phyloP scores from a whole-genome alignment of 1,284 basidiomycete species.

The Volvariella surrecta region DNA sequence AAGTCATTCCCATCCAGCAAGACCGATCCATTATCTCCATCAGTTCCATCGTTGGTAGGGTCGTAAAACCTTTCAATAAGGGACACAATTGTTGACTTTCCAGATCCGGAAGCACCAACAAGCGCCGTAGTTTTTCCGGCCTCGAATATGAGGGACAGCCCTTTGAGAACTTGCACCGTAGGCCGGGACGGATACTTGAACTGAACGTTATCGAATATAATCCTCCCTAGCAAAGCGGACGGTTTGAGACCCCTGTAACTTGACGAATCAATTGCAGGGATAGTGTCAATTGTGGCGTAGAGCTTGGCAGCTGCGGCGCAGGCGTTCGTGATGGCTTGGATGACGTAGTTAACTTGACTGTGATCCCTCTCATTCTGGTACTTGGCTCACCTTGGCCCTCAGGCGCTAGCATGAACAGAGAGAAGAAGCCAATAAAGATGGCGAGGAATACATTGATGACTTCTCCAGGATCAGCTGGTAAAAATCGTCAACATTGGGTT shows the following conservation, averaged over 20 bases:
- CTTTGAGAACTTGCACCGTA: conserved; percentile 75
- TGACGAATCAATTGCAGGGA: conserved; percentile 79
- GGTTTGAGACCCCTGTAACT: conserved; percentile 66
- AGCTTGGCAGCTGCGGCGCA: conserved; percentile 89
- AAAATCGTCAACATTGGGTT: conserved; percentile 1
- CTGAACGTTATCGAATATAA: conserved; percentile 68
- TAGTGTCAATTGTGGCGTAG: conserved; percentile 84
- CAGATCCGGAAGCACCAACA: conserved; percentile 86
- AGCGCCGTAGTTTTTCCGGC: conserved; percentile 80
- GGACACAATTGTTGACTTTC: conserved; percentile 76
- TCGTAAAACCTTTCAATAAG: conserved; percentile 89
- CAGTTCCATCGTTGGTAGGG: conserved; percentile 26
- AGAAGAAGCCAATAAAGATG: conserved; percentile 84
- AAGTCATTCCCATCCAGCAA: conserved; percentile 76
- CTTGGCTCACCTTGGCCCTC: conserved; percentile 62
- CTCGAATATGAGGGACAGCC: conserved; percentile 56
- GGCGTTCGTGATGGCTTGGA: conserved; percentile 66
- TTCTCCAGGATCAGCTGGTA: conserved; percentile 50
- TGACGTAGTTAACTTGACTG: conserved; percentile 3
- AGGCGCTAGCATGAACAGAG: conserved; percentile 69
- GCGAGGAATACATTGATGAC: conserved; percentile 82
- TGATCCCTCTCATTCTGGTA: neutral
- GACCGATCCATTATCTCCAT: conserved; percentile 47
- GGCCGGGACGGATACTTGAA: conserved; percentile 93
- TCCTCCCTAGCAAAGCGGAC: conserved; percentile 64